These are phyloP conservation scores for Brassica nigra DNA, from an alignment of 345 rosid species.

Conservation along the genomic window DNA sequence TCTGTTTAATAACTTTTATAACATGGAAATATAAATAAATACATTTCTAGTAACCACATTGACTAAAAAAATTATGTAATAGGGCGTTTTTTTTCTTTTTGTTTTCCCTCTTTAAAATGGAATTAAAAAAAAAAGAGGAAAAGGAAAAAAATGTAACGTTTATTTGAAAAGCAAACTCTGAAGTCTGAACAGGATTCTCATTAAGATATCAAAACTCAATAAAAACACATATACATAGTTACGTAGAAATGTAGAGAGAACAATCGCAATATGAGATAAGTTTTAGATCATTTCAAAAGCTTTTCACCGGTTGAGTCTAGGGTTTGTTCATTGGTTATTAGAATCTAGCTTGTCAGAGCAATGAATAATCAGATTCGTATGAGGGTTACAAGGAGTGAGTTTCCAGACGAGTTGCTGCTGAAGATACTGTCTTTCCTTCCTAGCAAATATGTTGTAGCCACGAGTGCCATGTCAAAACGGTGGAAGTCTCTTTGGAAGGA, in stretches of 20 bases:
- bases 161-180: neutral
- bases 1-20: too few relatives aligned
- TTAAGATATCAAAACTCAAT: neutral
- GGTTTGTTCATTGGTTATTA: neutral
- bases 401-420: constrained; percentile 7
- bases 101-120: neutral
- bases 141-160: neutral
- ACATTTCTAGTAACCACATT: neutral
- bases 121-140: too few relatives aligned
- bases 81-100: neutral
- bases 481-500: constrained; percentile 10
- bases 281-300: too few relatives aligned
- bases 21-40: too few relatives aligned
- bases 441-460: neutral
- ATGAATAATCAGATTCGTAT: neutral
- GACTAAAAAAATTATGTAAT: neutral
- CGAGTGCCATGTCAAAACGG: constrained; percentile 7
- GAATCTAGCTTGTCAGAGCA: neutral
- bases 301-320: neutral
- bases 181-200: neutral
- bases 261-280: neutral
- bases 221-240: neutral
- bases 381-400: neutral
- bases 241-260: neutral
- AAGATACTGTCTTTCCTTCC: neutral